phyloP scores from a whole-genome alignment of 495 filamentous ascomycete genomes.

The Penicillium lividum region DNA sequence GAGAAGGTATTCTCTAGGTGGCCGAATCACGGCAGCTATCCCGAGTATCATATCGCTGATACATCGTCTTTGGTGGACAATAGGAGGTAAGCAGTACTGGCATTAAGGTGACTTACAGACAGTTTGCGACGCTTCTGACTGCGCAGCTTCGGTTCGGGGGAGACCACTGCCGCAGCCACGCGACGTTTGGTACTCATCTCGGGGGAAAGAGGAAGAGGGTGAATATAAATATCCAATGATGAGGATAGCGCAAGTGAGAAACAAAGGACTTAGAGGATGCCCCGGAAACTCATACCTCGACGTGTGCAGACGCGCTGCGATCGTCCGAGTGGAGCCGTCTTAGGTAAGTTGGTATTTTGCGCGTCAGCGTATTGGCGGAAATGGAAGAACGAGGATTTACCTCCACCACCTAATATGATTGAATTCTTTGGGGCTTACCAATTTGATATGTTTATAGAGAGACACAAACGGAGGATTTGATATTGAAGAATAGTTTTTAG shows the following conservation, averaged over 20 bases:
- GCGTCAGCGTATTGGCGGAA: slow-evolving; percentile 6
- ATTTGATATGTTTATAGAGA: background rate
- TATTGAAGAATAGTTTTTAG: background rate
- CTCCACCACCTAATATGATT: background rate
- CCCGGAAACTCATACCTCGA: slow-evolving; percentile 21
- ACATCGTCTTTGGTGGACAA: background rate
- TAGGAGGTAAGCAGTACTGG: background rate
- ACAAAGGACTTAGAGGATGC: background rate
- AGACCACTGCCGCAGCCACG: slow-evolving; percentile 39
- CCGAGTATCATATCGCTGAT: background rate
- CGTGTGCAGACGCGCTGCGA: slow-evolving; percentile 32
- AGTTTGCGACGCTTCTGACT: slow-evolving; percentile 62
- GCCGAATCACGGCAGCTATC: background rate
- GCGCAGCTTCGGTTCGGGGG: slow-evolving; percentile 41
- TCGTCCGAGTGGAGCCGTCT: slow-evolving; percentile 24
- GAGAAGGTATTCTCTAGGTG: too few species aligned
- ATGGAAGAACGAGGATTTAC: background rate
- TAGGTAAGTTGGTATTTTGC: slow-evolving; percentile 27
- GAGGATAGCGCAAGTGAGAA: background rate
- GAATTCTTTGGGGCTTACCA: background rate
- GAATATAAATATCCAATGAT: background rate
- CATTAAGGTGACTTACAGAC: slow-evolving; percentile 48
- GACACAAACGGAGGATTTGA: too few species aligned
- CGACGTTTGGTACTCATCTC: slow-evolving; percentile 72
- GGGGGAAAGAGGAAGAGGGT: background rate